Conservation (phyloP, 2,329 filamentous ascomycete genomes). For the Colletotrichum acutatum region DNA sequence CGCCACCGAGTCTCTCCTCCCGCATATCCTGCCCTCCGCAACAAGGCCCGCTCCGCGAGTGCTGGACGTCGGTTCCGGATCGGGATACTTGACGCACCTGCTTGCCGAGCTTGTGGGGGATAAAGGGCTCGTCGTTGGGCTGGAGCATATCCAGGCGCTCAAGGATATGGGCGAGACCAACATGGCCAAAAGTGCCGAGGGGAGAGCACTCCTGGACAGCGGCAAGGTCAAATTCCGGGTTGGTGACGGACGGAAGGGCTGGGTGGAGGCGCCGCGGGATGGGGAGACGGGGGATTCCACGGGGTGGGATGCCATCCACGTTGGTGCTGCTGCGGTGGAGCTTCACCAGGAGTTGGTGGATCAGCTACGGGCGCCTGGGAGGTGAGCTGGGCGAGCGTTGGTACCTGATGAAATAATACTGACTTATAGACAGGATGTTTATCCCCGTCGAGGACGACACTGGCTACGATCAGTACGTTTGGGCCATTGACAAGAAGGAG, state of each 20-base stretch:
- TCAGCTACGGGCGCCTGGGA: slow-evolving; percentile 82
- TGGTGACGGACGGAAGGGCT: slow-evolving; percentile 79
- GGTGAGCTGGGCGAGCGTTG: slow-evolving; percentile 51
- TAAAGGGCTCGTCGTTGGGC: slow-evolving; percentile 68
- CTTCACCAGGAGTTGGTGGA: slow-evolving; percentile 78
- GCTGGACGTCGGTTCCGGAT: slow-evolving; percentile 80
- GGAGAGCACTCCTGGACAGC: slow-evolving; percentile 67
- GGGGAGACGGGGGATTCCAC: slow-evolving; percentile 59
- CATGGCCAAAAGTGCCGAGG: slow-evolving; percentile 71
- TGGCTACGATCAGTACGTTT: slow-evolving; percentile 71
- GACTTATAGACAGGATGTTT: slow-evolving; percentile 68
- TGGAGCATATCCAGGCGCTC: slow-evolving; percentile 78
- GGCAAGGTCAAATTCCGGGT: slow-evolving; percentile 78
- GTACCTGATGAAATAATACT: slow-evolving; percentile 14
- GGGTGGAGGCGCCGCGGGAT: slow-evolving; percentile 56
- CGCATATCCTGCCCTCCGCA: slow-evolving; percentile 52
- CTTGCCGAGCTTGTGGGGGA: slow-evolving; percentile 79
- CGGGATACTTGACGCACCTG: slow-evolving; percentile 88
- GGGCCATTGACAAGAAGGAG: slow-evolving; percentile 77
- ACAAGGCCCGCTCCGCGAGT: slow-evolving; percentile 59
- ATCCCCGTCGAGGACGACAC: slow-evolving; percentile 74
- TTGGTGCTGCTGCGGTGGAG: slow-evolving; percentile 84
- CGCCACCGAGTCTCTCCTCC: slow-evolving; percentile 61
- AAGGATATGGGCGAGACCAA: slow-evolving; percentile 72
- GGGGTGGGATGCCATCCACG: slow-evolving; percentile 93